Evolutionary conservation across 2,329 filamentous ascomycete genomes (phyloP).

Genomic region (Samsoniella hepiali): DNA sequence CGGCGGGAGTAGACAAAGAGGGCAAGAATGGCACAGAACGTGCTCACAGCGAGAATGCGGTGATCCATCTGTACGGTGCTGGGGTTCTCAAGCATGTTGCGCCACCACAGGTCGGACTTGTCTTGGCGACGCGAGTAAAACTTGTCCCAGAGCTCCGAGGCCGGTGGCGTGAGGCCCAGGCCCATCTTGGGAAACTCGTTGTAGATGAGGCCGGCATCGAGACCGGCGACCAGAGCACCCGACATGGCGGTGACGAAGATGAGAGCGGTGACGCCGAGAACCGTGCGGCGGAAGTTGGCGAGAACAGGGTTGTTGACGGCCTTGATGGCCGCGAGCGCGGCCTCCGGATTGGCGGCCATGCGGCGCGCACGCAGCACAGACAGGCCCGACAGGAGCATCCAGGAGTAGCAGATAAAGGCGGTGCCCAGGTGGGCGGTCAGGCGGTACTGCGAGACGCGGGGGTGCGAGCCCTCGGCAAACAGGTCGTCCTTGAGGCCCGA

Average conservation of each 20-base stretch:
- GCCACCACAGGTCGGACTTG: constrained; percentile 84
- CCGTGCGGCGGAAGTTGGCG: constrained; percentile 67
- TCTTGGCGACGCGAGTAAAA: constrained; percentile 82
- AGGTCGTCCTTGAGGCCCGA: constrained; percentile 93
- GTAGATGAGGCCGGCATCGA: constrained; percentile 96
- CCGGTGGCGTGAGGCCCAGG: constrained; percentile 73
- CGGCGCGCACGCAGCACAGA: constrained; percentile 75
- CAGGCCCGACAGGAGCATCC: constrained; percentile 90
- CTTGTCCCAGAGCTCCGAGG: constrained; percentile 75
- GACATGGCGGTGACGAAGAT: constrained; percentile 92
- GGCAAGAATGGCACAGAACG: constrained; percentile 75
- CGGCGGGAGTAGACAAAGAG: constrained; percentile 79
- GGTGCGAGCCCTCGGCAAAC: constrained; percentile 85
- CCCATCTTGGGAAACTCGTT: constrained; percentile 99
- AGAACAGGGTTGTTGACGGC: constrained; percentile 66
- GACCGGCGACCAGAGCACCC: constrained; percentile 85
- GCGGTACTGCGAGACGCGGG: constrained; percentile 91
- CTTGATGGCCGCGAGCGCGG: constrained; percentile 57
- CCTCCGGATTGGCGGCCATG: constrained; percentile 64
- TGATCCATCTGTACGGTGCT: constrained; percentile 94
- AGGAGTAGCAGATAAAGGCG: constrained; percentile 88
- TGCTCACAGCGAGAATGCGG: constrained; percentile 84
- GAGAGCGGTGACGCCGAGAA: constrained; percentile 67
- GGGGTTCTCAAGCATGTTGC: constrained; percentile 97
- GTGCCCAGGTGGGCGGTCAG: constrained; percentile 85